phyloP scores from a whole-genome alignment of 169 alveolate species.

The Plasmodium chabaudi region DNA sequence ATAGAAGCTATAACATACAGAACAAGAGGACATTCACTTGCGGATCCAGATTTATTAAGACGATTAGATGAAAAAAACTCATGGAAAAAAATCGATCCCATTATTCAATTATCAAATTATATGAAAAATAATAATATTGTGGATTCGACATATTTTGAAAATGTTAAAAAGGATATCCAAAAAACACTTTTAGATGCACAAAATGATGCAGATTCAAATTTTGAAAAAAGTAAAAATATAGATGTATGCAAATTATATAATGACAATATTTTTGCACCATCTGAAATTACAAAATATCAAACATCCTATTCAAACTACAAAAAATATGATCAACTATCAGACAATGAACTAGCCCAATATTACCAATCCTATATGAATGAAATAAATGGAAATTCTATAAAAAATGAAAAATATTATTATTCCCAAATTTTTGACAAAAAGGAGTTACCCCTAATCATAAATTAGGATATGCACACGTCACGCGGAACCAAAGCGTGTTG shows the following conservation, averaged over 20 bases:
- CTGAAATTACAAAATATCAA: conserved; percentile 2
- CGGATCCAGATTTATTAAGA: conserved; percentile 85
- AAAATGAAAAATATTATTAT: conserved; percentile 24
- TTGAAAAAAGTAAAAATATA: conserved; percentile 18
- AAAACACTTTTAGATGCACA: conserved; percentile 17
- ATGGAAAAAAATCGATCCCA: conserved; percentile 83
- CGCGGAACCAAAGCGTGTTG: too few species aligned
- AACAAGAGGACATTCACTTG: conserved; percentile 84
- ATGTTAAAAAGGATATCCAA: conserved; percentile 73
- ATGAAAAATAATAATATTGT: conserved; percentile 79
- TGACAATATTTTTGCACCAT: conserved; percentile 29
- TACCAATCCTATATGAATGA: conserved; percentile 35
- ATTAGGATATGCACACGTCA: background rate
- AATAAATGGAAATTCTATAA: conserved; percentile 6
- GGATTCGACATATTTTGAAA: conserved; percentile 71
- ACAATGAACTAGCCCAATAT: conserved; percentile 13
- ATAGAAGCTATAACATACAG: conserved; percentile 85
- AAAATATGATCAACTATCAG: background rate
- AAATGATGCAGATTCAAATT: conserved; percentile 13
- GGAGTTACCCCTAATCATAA: conserved; percentile 47
- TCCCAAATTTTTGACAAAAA: conserved; percentile 17
- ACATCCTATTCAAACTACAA: background rate
- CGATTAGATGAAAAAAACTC: conserved; percentile 79
- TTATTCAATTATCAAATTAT: conserved; percentile 73
- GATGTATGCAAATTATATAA: background rate